A percentile compares a stretch with the other conserved stretches of the same genome.
phyloP scores from a whole-genome alignment of 805 yeast genomes.

The Ogataea dorogensis region DNA sequence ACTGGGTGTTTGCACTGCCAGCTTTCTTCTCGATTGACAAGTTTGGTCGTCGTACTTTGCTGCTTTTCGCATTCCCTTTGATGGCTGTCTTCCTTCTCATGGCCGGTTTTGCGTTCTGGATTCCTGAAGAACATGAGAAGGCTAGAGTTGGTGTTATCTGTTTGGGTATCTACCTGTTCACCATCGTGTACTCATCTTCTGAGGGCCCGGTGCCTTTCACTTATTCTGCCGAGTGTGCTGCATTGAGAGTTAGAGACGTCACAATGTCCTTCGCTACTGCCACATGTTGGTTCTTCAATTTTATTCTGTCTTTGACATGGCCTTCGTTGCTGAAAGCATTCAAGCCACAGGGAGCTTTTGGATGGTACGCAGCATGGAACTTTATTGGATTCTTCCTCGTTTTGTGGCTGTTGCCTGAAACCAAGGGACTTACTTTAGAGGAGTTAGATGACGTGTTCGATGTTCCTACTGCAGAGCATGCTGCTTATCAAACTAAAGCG shows the following conservation, averaged over 20 bases:
- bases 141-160: conserved; percentile 67
- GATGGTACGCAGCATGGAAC: conserved; percentile 88
- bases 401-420: conserved; percentile 70
- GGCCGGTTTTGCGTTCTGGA: conserved; percentile 73
- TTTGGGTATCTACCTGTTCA: conserved; percentile 70
- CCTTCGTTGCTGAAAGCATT: conserved; percentile 66
- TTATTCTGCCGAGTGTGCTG: conserved; percentile 82
- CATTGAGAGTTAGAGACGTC: conserved; percentile 72
- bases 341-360: conserved; percentile 81
- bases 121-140: conserved; percentile 41
- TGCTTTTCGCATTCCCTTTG: conserved; percentile 59
- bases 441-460: conserved; percentile 73
- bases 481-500: conserved; percentile 43
- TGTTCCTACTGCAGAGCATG: conserved; percentile 55
- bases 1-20: conserved; percentile 41
- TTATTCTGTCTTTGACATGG: conserved; percentile 73
- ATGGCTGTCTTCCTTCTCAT: conserved; percentile 58
- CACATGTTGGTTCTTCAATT: conserved; percentile 72
- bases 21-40: conserved; percentile 34
- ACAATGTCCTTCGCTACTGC: conserved; percentile 82
- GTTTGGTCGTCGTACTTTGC: conserved; percentile 49
- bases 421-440: conserved; percentile 70
- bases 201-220: conserved; percentile 92
- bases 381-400: conserved; percentile 66
- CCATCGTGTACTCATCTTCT: conserved; percentile 76